Evolutionary conservation across 2,329 filamentous ascomycete genomes (phyloP).

Genomic region (Pseudogymnoascus sp.): DNA sequence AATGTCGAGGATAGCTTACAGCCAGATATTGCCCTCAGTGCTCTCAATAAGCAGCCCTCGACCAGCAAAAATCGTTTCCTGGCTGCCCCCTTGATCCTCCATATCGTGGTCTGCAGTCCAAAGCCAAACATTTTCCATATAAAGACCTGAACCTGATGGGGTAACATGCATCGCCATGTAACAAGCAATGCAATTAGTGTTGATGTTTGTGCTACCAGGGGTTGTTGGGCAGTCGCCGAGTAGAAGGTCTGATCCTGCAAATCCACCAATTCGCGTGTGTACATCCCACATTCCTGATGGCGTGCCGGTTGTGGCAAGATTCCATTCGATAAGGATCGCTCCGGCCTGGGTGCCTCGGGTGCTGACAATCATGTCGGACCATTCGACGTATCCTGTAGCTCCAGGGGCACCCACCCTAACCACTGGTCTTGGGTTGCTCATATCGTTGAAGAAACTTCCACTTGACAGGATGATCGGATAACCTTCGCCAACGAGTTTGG

Average conservation of each 20-base stretch:
- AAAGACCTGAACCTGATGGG: constrained; percentile 33
- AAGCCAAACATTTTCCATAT: constrained; percentile 41
- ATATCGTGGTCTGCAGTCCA: constrained; percentile 39
- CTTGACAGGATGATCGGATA: constrained; percentile 33
- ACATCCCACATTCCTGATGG: constrained; percentile 47
- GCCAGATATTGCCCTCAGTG: constrained; percentile 40
- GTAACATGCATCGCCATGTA: constrained; percentile 30
- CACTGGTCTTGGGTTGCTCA: constrained; percentile 37
- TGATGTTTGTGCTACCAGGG: constrained; percentile 29
- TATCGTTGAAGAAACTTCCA: constrained; percentile 38
- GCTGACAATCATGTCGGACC: constrained; percentile 54
- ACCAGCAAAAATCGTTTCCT: constrained; percentile 44
- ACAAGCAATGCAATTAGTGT: constrained; percentile 28
- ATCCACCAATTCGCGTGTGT: constrained; percentile 34
- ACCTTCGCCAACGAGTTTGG: constrained; percentile 31
- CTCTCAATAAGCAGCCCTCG: constrained; percentile 41
- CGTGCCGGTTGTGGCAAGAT: constrained; percentile 46
- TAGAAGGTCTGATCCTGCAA: constrained; percentile 39
- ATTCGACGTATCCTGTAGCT: constrained; percentile 50
- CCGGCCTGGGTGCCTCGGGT: constrained; percentile 51
- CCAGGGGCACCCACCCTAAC: constrained; percentile 44
- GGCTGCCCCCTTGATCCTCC: constrained; percentile 36
- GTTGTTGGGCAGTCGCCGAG: constrained; percentile 47
- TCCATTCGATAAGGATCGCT: constrained; percentile 58
- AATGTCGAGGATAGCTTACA: constrained; percentile 33